A percentile compares a stretch with the other conserved stretches of the same genome.
Evolutionary conservation across 108 stramenopile genomes (phyloP).

Genomic region (Nitzschia sp.): DNA sequence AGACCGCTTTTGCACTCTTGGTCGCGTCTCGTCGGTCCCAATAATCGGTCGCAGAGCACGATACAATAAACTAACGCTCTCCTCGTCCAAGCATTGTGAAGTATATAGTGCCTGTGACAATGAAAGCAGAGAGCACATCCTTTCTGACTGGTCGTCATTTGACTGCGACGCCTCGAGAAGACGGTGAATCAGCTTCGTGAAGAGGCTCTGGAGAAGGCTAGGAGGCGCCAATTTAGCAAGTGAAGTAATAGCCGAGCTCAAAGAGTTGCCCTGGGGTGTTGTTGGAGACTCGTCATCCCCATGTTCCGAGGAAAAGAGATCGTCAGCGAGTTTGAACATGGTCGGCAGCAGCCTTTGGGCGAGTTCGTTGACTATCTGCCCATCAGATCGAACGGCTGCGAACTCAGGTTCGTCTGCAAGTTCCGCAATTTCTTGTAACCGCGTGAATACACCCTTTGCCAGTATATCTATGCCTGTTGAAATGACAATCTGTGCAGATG

Average conservation of each 20-base stretch:
- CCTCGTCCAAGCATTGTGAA: constrained; percentile 67
- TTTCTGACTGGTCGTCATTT: constrained; percentile 41
- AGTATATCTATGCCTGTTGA: constrained; percentile 10
- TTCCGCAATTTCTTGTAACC: constrained; percentile 20
- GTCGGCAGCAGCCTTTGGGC: constrained; percentile 67
- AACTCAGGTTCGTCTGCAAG: constrained; percentile 38
- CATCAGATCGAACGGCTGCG: constrained; percentile 15
- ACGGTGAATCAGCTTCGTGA: constrained; percentile 76
- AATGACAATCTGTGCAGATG: neutral
- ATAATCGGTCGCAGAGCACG: constrained; percentile 75
- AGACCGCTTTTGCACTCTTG: constrained; percentile 71
- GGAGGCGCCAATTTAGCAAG: constrained; percentile 61
- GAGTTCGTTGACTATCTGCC: constrained; percentile 29
- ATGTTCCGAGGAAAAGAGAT: constrained; percentile 38
- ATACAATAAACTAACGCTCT: constrained; percentile 65
- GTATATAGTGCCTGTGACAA: constrained; percentile 70
- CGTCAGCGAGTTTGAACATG: constrained; percentile 69
- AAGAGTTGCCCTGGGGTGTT: constrained; percentile 43
- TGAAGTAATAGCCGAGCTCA: constrained; percentile 70
- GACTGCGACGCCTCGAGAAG: constrained; percentile 64
- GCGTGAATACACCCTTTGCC: constrained; percentile 43
- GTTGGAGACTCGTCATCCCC: constrained; percentile 39
- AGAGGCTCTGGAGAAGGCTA: constrained; percentile 61
- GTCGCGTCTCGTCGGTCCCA: constrained; percentile 63
- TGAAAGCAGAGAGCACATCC: constrained; percentile 72